Conservation (phyloP, 768 basidiomycete species). For the Termitomyces sp. region DNA sequence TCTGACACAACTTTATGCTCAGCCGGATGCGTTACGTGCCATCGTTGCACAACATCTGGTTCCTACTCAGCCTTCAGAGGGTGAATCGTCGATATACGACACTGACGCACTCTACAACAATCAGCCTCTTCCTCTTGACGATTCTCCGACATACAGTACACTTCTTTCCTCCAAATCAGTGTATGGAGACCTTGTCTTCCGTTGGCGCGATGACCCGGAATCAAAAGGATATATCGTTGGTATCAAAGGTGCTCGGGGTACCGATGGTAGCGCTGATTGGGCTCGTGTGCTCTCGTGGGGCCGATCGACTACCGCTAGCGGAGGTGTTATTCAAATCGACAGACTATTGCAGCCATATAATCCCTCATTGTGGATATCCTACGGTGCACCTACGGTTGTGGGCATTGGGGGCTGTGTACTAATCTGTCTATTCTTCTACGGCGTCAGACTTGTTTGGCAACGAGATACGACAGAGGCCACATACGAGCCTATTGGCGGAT, state of each 20-base stretch:
- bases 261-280: conserved; percentile 56
- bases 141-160: conserved; percentile 70
- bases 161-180: conserved; percentile 58
- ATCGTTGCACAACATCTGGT: conserved; percentile 79
- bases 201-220: conserved; percentile 35
- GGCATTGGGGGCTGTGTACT: conserved; percentile 50
- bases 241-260: conserved; percentile 69
- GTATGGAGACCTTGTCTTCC: conserved; percentile 85
- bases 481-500: conserved; percentile 87
- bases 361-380: conserved; percentile 80
- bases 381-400: conserved; percentile 63
- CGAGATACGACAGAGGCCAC: conserved; percentile 77
- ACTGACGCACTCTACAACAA: conserved; percentile 51
- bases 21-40: conserved; percentile 43
- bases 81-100: conserved; percentile 18
- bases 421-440: conserved; percentile 69
- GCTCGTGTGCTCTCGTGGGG: conserved; percentile 68
- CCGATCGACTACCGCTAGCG: conserved; percentile 63
- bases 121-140: conserved; percentile 64
- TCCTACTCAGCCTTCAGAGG: conserved; percentile 30
- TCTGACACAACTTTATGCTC: conserved; percentile 63
- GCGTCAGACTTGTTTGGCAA: conserved; percentile 65
- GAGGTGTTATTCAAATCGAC: conserved; percentile 88
- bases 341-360: conserved; percentile 77
- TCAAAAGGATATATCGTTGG: conserved; percentile 58